Base-by-base conservation (phyloP, 1,139 yeast species). In the Geotrichum candidum region DNA sequence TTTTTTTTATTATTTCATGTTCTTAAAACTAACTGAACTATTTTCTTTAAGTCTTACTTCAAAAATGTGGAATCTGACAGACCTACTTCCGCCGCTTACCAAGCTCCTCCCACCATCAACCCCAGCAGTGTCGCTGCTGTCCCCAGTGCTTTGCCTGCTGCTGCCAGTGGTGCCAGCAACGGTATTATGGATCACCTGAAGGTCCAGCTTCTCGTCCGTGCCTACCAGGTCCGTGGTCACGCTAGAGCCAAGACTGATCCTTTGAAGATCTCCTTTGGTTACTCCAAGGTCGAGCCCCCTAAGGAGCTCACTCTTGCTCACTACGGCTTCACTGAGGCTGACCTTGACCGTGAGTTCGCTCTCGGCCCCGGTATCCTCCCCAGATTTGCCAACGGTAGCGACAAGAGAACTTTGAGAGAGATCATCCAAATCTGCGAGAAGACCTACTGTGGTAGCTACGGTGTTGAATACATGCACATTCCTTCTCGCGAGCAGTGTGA, bases 361-460 rank as follows among this genome's bases (percentile, higher is more conserved):
- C 83, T 94, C 68, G 99, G 99, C 63, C 98, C 99, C 41, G 99
- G 99, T 76, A 94, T 94, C 70, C 80, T 94, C 74, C 98, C 98
- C 60, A 84, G 96, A 75, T 95, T 92, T 72, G 90, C 91, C 61
- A 73, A 71, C 51, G 84, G 84, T 63, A 80, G 79, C 70, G 63
- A 65, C 59, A 65, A 68, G 63, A 85, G 84, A 70, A 83, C 89
- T 61, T 80, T 94, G 70, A 84, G 84, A 70, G 97, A 92, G 72
- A 84, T 94, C 69, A 82, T 94, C 67, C 83, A 79, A 56, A 78
- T 84, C 67, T 88, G 96, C 78, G 97, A 95, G 78, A 80, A 81
- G 68, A 83, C 90, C 70, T 94, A 95, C 82, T 91, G 97, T 78
- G 83, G 88, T 55, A 79, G 89, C 57, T 91, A 91, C 74, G 99